Percentiles rank a stretch among this genome's conserved stretches.
Evolutionary conservation across 2,329 filamentous ascomycete species (phyloP).

Genomic region (Magnaporthiopsis rhizophila): DNA sequence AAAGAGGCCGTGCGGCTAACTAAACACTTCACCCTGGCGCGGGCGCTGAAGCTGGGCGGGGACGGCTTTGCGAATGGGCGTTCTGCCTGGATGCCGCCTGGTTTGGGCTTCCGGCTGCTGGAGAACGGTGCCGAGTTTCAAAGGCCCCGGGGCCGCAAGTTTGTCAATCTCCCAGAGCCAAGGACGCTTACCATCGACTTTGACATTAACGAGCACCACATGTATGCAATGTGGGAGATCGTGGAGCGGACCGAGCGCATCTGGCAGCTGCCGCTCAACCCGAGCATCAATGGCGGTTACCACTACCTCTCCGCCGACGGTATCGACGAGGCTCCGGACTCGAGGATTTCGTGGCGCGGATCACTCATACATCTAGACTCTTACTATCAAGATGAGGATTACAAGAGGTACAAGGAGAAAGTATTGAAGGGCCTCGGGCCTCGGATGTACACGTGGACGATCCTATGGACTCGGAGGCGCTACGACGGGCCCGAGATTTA

Average conservation of each 20-base stretch:
- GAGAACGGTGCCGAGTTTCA: background rate
- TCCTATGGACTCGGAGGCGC: background rate
- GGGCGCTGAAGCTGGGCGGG: background rate
- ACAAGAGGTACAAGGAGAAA: too few relatives aligned
- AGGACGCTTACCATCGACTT: background rate
- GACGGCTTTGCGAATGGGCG: background rate
- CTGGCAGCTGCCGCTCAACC: constrained; percentile 1
- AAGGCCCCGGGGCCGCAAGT: background rate
- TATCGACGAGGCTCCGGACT: background rate
- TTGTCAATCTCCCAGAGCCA: background rate
- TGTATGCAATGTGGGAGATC: background rate
- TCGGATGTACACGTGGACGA: background rate
- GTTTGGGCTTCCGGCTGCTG: background rate
- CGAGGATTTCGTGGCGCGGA: background rate
- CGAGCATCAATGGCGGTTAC: background rate
- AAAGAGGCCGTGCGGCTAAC: background rate
- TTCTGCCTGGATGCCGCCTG: background rate
- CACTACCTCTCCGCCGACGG: background rate
- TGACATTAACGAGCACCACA: background rate
- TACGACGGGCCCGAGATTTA: constrained; percentile 4
- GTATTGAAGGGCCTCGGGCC: background rate
- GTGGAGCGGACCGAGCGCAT: background rate
- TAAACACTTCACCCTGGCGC: background rate
- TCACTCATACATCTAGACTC: background rate
- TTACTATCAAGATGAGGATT: too few relatives aligned